Evolutionary conservation across 345 rosid species (phyloP), one percentile per base, ranked within the genome.

Genomic region (Brassica carinata): DNA sequence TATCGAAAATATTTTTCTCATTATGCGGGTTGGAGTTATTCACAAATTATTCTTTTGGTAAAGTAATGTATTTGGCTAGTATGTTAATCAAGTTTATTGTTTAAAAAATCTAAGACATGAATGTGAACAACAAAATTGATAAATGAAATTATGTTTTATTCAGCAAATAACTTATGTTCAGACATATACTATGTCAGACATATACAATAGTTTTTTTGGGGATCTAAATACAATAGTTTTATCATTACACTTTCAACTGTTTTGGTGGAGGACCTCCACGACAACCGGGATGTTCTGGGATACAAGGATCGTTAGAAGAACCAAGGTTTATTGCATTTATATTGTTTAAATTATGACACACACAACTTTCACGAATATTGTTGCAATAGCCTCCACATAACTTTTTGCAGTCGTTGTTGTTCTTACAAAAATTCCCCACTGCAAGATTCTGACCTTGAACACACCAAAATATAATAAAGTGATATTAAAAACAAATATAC

Each of bases 221-320:
- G 31, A 29, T 29, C 31, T 3, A 29, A 29, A 29, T 29, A 29
- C 31, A 29, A 29, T 29, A 29, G 31, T 29, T 43, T 53, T 53
- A 53, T 53, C 58, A n/a, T 53, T 53, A 53, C 58, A 53, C 58
- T 53, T 53, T 53, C 7, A 53, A 48, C 2, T 53, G 19, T 53
- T 53, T 15, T n/a, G 58, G 58, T 53, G 58, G 58, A 53, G 58
- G 58, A n/a, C 58, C 58, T n/a, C 58, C 58, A 53, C 58, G 58
- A 53, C 58, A 53, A 53, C 58, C 58, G 58, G 58, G 58, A 53
- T 53, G 8, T 53, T 53, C 58, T 14, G 58, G 58, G 58, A 53
- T 53, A 53, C 58, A 53, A 53, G 18, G 18, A 53, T 53, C 8
- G 15, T 53, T 53, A 18, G 58, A n/a, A 53, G 58, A 53, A 53